Conservation (phyloP, 2,329 filamentous ascomycete genomes). For the Chaetomium olivaceum region DNA sequence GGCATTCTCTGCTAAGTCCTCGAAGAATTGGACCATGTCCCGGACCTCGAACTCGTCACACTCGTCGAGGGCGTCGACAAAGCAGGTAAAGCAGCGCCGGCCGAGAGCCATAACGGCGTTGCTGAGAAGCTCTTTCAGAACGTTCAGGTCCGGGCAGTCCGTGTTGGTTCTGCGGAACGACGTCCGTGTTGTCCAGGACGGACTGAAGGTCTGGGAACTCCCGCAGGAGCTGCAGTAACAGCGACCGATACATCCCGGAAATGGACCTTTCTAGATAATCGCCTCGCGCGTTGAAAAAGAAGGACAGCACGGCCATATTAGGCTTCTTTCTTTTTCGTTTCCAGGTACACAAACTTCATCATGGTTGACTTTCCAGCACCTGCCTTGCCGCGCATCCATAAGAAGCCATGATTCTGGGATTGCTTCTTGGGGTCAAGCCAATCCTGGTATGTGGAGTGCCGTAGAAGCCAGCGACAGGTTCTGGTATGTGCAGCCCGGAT, state of each 20-base stretch:
- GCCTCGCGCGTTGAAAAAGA: constrained; percentile 54
- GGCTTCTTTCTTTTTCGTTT: constrained; percentile 25
- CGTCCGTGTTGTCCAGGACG: constrained; percentile 35
- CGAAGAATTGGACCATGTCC: constrained; percentile 47
- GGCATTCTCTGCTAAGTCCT: constrained; percentile 39
- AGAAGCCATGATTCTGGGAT: constrained; percentile 40
- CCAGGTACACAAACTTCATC: constrained; percentile 44
- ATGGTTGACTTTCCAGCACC: constrained; percentile 50
- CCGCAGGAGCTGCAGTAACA: constrained; percentile 49
- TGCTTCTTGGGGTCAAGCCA: constrained; percentile 41
- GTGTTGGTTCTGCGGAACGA: constrained; percentile 2
- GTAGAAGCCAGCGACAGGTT: constrained; percentile 59
- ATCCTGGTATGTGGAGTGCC: constrained; percentile 61
- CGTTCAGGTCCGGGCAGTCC: constrained; percentile 6
- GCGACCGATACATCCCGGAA: constrained; percentile 51
- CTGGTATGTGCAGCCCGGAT: constrained; percentile 42
- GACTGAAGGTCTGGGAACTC: constrained; percentile 38
- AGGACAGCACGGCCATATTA: constrained; percentile 40
- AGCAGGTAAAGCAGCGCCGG: constrained; percentile 27
- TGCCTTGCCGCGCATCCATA: constrained; percentile 52
- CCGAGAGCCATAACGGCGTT: constrained; percentile 27
- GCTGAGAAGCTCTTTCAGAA: constrained; percentile 32
- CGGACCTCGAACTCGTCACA: constrained; percentile 42
- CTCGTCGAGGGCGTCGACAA: constrained; percentile 51
- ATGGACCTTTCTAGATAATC: constrained; percentile 46